phyloP scores from a whole-genome alignment of 2,329 filamentous ascomycete species.

The Colletotrichum eremochloae region DNA sequence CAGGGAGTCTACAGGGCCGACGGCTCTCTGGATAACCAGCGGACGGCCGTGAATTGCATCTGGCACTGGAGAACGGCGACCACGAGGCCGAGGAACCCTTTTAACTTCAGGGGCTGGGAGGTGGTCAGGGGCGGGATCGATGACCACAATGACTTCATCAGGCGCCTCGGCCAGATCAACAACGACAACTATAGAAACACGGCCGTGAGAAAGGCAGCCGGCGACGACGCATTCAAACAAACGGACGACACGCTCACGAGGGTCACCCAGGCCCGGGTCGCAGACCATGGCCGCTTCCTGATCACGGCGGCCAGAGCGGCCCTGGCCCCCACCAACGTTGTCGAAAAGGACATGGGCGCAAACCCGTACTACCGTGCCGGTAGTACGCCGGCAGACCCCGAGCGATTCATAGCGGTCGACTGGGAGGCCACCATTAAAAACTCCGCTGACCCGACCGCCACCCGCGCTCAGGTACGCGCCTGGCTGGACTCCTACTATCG shows the following conservation, averaged over 20 bases:
- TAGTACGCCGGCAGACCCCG: too few relatives aligned
- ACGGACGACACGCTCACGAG: too few relatives aligned
- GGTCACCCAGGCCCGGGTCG: too few relatives aligned
- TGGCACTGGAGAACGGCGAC: not conserved
- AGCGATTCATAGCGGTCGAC: too few relatives aligned
- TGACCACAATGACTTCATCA: not conserved
- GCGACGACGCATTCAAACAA: too few relatives aligned
- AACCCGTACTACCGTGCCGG: too few relatives aligned
- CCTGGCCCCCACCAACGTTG: too few relatives aligned
- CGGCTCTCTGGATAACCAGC: not conserved
- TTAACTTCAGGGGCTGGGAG: not conserved
- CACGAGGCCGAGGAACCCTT: not conserved
- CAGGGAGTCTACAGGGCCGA: not conserved
- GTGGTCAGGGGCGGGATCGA: not conserved
- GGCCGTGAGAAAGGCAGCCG: too few relatives aligned
- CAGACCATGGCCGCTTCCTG: too few relatives aligned
- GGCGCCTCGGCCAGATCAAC: not conserved
- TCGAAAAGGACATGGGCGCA: too few relatives aligned
- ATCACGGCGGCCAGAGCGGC: too few relatives aligned
- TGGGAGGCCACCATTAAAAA: slow-evolving; percentile 17
- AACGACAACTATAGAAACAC: not conserved
- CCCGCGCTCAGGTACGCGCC: slow-evolving; percentile 6
- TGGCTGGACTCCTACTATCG: not conserved
- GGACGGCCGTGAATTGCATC: not conserved
- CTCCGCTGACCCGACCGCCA: not conserved